Evolutionary conservation across 2,329 filamentous ascomycete genomes (phyloP), one percentile per base, ranked within the genome.

Genomic region (Proliferodiscus dingleyae): DNA sequence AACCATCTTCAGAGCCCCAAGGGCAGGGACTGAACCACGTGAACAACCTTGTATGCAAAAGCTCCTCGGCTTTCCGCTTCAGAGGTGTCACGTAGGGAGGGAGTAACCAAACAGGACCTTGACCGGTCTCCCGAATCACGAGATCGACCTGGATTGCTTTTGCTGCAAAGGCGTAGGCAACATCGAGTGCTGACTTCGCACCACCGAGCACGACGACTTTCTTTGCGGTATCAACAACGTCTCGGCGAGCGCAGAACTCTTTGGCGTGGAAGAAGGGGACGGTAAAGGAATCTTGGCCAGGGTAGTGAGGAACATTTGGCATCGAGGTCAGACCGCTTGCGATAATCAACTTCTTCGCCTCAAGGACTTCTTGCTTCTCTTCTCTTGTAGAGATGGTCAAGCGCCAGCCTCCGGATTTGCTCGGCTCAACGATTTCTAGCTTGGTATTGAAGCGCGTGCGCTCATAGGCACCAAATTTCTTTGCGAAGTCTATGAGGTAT

Each of bases 21-120:
- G n/a, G n/a, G n/a, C n/a, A n/a, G 68, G 16, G 85, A 38, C 77
- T 82, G 64, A 89, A 80, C 78, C 82, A 88, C 2, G 79, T 83
- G 43, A 89, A 66, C 51, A 85, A 71, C 0, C 85, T 80, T 0
- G 77, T 83, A 30, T 77, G 75, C 3, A 83, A 73, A 3, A 88
- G 71, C 55, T 82, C 78, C 63, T 87, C 83, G 0, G 87, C 66
- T 73, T 77, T 80, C 43, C 73, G 74, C 61, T 81, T 80, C n/a
- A 85, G 58, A 0, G 81, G 81, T 1, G 82, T 85, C 5, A 53
- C 48, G 24, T 51, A 49, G 3, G 49, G 39, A 19, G 41, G 45
- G 18, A 36, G 30, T 13, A 51, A 26, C 52, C 49, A 52, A 10
- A 40, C 46, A 13, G 52, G 39, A 5, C 53, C 53, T 34, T 46